Conservation (phyloP, 164 flowering plant genomes). For the Annona squamosa region DNA sequence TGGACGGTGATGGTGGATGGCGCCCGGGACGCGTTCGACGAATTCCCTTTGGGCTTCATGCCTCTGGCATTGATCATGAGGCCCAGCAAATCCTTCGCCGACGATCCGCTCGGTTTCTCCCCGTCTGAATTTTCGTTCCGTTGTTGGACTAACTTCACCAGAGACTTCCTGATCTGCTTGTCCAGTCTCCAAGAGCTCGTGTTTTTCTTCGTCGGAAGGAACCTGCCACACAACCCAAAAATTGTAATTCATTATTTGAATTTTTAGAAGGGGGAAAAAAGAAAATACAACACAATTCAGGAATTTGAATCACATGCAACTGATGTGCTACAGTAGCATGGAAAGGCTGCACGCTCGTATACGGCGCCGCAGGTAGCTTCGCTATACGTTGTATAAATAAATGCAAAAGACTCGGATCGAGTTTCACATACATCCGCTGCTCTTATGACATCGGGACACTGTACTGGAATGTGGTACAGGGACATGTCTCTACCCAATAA, state of each 20-base stretch:
- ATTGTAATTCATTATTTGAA: background rate
- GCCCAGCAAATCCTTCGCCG: conserved; percentile 53
- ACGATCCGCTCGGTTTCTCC: conserved; percentile 6
- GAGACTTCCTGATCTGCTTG: conserved; percentile 53
- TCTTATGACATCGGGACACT: too few species aligned
- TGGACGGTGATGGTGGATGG: conserved; percentile 34
- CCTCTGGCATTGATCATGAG: conserved; percentile 48
- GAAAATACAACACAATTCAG: too few species aligned
- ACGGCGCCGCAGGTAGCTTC: too few species aligned
- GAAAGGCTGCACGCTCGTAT: too few species aligned
- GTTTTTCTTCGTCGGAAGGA: conserved; percentile 70
- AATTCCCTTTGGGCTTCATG: conserved; percentile 3
- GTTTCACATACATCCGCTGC: too few species aligned
- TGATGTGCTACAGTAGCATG: too few species aligned
- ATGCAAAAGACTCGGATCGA: too few species aligned
- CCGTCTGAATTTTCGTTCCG: conserved; percentile 17
- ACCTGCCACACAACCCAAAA: conserved; percentile 27
- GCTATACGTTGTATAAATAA: too few species aligned
- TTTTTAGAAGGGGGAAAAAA: too few species aligned
- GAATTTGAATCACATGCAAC: too few species aligned
- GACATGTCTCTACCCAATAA: too few species aligned
- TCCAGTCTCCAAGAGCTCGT: conserved; percentile 68
- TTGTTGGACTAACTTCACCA: conserved; percentile 44
- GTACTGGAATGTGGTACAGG: too few species aligned
- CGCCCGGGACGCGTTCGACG: background rate